Base-by-base conservation (phyloP, 2,329 filamentous ascomycete species). In the Alternaria metachromatica region DNA sequence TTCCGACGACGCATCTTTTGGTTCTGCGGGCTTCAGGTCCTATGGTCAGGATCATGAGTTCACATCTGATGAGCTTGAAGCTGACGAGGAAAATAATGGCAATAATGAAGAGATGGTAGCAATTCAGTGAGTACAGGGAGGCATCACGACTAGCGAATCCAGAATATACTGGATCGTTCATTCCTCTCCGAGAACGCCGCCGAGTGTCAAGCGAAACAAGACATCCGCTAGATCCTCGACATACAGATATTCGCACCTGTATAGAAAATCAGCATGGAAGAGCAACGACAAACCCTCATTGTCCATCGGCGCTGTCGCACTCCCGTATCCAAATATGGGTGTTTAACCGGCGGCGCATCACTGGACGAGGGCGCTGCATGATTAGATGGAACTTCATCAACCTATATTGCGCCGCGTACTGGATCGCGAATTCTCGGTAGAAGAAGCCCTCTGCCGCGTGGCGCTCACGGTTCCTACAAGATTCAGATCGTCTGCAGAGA, bases 321-420 rank as follows among this genome's bases (percentile, higher is more conserved):
- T 33, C 18, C 26, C 18, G 25, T 46, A 13, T 30, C 25, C 26
- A 33, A 11, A 51, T 12, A 50, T 51, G 28, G 13, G 55, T 26
- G 23, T 62, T 68, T 68, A 68, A 37, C 66, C 66, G 66, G 56
- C 21, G 25, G 41, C 13, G 28, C 12, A 23, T 48, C 49, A 62
- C 45, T 68, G 58, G 66, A 28, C 25, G 26, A 51, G 3, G 9
- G 44, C 41, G 23, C 26, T 61, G 61, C 61, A 62, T 30, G 15
- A 20, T 56, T 26, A 63, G 21, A 66, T 62, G 41, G 50, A 49
- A 61, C 21, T 59, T 66, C 56, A 66, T 68, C 45, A 64, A 56
- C 10, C 28, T 18, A 68, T 48, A 68, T 64, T 68, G 56, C 43
- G 56, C 55, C 58, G 59, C 66, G 59, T 63, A 66, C 61, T 54